Percentiles rank a stretch among this genome's conserved stretches.
Evolutionary conservation across 2,329 filamentous ascomycete genomes (phyloP).

Genomic region (Cyclaneusma minus): DNA sequence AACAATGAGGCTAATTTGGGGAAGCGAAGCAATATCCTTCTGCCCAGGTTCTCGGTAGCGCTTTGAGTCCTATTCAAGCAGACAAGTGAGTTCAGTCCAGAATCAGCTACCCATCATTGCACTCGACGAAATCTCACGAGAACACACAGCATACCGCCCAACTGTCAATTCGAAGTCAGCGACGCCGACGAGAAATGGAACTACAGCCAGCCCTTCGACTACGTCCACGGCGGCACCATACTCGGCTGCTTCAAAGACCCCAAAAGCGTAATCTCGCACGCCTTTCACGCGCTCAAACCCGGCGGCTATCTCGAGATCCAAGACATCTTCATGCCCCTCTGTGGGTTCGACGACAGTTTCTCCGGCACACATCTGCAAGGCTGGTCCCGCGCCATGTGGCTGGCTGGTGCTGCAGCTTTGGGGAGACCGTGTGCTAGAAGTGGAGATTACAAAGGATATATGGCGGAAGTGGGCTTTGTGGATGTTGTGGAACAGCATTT

Average conservation of each 20-base stretch:
- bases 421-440: too few species aligned
- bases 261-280: neutral
- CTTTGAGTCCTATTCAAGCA: too few species aligned
- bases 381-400: too few species aligned
- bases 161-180: slow-evolving; percentile 10
- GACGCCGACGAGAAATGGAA: slow-evolving; percentile 13
- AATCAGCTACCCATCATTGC: slow-evolving; percentile 25
- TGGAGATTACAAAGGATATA: slow-evolving; percentile 11
- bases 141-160: slow-evolving; percentile 11
- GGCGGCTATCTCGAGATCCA: slow-evolving; percentile 3
- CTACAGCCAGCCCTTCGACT: slow-evolving; percentile 8
- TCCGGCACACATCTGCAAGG: neutral
- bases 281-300: neutral
- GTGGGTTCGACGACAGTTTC: neutral
- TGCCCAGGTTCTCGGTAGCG: too few species aligned
- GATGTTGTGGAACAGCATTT: slow-evolving; percentile 24
- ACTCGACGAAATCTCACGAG: slow-evolving; percentile 26
- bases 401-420: too few species aligned
- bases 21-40: too few species aligned
- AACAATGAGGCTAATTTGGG: too few species aligned
- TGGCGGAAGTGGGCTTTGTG: slow-evolving; percentile 22
- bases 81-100: too few species aligned
- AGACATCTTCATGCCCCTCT: slow-evolving; percentile 5
- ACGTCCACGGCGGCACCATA: slow-evolving; percentile 5
- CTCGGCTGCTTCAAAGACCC: slow-evolving; percentile 1